Evolutionary conservation across 2,329 filamentous ascomycete species (phyloP), one percentile per base, ranked within the genome.

Genomic region (Hymenoscyphus fructigenus): DNA sequence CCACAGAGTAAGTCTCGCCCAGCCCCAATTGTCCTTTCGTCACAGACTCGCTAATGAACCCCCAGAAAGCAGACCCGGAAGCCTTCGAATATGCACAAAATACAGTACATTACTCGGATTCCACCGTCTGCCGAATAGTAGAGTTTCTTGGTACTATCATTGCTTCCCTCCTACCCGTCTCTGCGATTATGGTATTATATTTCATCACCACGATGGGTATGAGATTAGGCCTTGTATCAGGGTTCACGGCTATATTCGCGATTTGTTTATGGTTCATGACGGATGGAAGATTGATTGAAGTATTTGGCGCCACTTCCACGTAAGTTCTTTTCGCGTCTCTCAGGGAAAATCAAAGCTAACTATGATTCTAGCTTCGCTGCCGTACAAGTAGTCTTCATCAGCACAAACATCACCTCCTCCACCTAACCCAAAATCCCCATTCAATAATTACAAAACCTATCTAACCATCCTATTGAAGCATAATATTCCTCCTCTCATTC

Each of bases 251-350:
- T 0, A 20, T 73, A 4, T 76, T 76, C 60, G 66, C 72, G 17
- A 36, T 71, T 9, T 63, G 64, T 1, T 62, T 76, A 38, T 64
- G 68, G 5, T 34, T 71, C 38, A 66, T 73, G 41, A 76, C 74
- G 2, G 68, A 66, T 14, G 72, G 71, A 1, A 71, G 63, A 28
- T 71, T 65, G 50, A 66, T 72, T 15, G 73, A 76, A 36, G 66
- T 75, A 1, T 76, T 76, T 66, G 69, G 69, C 14, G 75, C 73
- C 3, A 74, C 74, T 23, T 71, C 73, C 10, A 71, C 73, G 68
- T 74, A 60, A 68, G 70, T 64, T 12, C 12, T 38, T 34, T 9
- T 38, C 34, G 1, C 34, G 15, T 32, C 32, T 20, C 23, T 32
- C 1, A 29, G 36, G 50, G 20, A 28, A 23, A 56, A 56, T 28